Evolutionary conservation across 176 grass and related monocot species (phyloP), one percentile per base, ranked within the genome.

Genomic region (Pontederia paniculata): DNA sequence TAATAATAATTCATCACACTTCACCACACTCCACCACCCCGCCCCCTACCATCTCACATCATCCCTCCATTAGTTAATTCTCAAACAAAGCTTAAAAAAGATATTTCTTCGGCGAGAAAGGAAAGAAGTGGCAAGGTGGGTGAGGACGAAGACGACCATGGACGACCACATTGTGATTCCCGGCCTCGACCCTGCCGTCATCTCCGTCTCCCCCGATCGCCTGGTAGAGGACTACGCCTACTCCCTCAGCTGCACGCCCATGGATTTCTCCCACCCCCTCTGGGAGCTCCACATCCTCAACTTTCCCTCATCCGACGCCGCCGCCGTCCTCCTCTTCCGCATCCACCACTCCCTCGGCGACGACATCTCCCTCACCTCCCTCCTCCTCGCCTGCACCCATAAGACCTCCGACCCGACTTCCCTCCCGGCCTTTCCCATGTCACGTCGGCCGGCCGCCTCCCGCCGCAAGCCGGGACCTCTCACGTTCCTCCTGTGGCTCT

Each of bases 201-300:
- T 48, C 52, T 52, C 79, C n/a, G 28, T 37, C 1, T 44, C 57
- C 10, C 57, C 85, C 0, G 77, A 84, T 56, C n/a, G n/a, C n/a
- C n/a, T n/a, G n/a, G n/a, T n/a, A n/a, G n/a, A n/a, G n/a, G n/a
- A n/a, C n/a, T n/a, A n/a, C n/a, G n/a, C n/a, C n/a, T n/a, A n/a
- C n/a, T n/a, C n/a, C n/a, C n/a, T n/a, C n/a, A n/a, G n/a, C n/a
- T n/a, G n/a, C n/a, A n/a, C n/a, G n/a, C n/a, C n/a, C n/a, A n/a
- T n/a, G n/a, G n/a, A n/a, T n/a, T 77, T 59, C 41, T 79, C 77
- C 49, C 76, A 57, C 7, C 91, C 91, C 0, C 82, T 97, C 18
- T 88, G 91, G 91, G 91, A 97, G 68, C 13, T 97, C 71, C 91
- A 97, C 80, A 2, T 97, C 53, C 68, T 97, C 72, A 74, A 90